Percentiles rank a stretch among this genome's conserved stretches.
phyloP scores from a whole-genome alignment of 192 early-diverging fungal species.

The Coemansia sp. region DNA sequence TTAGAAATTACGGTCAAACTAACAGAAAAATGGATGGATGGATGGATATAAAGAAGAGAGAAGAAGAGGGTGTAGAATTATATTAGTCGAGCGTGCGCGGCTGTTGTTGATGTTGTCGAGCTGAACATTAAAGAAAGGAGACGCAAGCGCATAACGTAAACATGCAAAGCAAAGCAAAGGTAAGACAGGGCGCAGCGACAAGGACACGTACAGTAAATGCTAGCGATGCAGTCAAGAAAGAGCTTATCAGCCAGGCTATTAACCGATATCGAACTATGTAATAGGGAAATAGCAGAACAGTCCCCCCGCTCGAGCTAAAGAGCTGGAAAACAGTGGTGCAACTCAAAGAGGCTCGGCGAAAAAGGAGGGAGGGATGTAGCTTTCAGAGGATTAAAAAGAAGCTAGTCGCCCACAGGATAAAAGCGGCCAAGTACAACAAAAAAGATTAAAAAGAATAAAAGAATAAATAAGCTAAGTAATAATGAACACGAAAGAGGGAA shows the following conservation, averaged over 20 bases:
- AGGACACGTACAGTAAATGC: constrained; percentile 4
- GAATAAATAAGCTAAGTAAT: constrained; percentile 5
- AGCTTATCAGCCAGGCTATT: neutral
- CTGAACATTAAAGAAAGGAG: neutral
- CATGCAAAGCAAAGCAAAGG: neutral
- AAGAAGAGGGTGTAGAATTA: neutral
- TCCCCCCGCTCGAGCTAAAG: constrained; percentile 1
- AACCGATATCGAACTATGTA: neutral
- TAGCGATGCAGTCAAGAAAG: neutral
- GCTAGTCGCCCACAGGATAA: neutral
- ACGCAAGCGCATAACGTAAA: neutral
- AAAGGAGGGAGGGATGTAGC: neutral
- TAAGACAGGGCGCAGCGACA: neutral
- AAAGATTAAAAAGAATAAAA: neutral
- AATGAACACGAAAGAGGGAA: neutral
- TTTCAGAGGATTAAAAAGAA: neutral
- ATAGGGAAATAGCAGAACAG: neutral
- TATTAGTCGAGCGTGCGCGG: neutral
- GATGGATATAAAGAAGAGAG: neutral
- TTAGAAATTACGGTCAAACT: constrained; percentile 5
- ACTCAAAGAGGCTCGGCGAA: neutral
- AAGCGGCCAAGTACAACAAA: neutral
- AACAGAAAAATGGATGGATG: neutral
- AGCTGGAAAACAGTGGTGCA: neutral
- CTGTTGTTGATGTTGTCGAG: neutral